Base-by-base conservation (phyloP, 768 basidiomycete genomes). In the Boletellus ananas region DNA sequence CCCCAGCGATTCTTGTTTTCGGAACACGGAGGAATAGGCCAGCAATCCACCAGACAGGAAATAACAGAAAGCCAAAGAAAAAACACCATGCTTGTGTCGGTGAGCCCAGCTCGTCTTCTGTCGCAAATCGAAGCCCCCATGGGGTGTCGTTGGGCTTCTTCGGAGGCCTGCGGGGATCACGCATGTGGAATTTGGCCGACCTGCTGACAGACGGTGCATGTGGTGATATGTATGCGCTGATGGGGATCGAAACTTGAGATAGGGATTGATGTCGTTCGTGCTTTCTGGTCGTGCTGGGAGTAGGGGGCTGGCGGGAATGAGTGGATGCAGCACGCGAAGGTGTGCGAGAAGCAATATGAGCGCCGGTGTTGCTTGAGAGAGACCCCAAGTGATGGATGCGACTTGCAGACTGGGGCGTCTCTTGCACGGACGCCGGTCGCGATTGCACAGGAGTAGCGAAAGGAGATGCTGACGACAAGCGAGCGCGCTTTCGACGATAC, bases 41-140 rank as follows among this genome's bases (percentile, higher is more conserved):
- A 63, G 72, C 86, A 71, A 90, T 72, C 85, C 88, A 69, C 87
- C 65, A 70, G 69, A 87, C 59, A 71, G 88, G 66, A 74, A 66
- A 65, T 71, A 74, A 61, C 18, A 80, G 49, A 54, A 90, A 89
- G 13, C 87, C 88, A 49, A 84, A 48, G 62, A 88, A 89, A 68
- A 91, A 90, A 21, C 81, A 65, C 88, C 88, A 90, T 12, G 85
- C 84, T 52, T 88, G 86, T 21, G 81, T 50, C 3, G 87, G 80
- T 47, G 71, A 75, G 37, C 63, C 74, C 13, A 65, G 69, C 59
- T 73, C 72, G 47, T 82, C 82, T 29, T 75, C 78, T n/a, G 76
- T 76, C 39, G 77, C 74, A 45, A 81, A 74, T 9, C 74, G 74
- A 46, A 86, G 72, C 14, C 74, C 60, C 88, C 85, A 90, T 7